Evolutionary conservation across 2,329 filamentous ascomycete species (phyloP).

Genomic region (Cladosporium sp.): DNA sequence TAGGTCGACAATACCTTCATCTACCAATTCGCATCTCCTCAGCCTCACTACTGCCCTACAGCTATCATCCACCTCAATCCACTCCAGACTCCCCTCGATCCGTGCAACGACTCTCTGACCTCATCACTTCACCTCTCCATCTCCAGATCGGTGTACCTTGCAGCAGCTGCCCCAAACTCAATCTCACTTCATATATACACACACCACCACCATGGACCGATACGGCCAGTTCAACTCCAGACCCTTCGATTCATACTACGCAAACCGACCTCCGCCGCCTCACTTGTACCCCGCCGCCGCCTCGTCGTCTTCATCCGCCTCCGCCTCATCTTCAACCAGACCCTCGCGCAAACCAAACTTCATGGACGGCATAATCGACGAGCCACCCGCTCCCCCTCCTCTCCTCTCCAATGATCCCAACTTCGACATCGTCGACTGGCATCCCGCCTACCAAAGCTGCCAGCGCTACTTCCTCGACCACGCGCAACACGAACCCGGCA

Average conservation of each 20-base stretch:
- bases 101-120: neutral
- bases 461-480: slow-evolving; percentile 88
- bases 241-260: neutral
- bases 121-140: neutral
- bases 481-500: slow-evolving; percentile 75
- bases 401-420: slow-evolving; percentile 42
- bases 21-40: too few species aligned
- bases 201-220: neutral
- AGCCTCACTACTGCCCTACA: too few species aligned
- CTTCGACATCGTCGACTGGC: slow-evolving; percentile 88
- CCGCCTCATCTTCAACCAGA: neutral
- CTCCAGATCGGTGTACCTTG: neutral
- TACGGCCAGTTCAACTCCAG: neutral
- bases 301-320: neutral
- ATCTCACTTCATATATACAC: too few species aligned
- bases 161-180: neutral
- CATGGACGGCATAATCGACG: slow-evolving; percentile 9
- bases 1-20: too few species aligned
- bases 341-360: neutral
- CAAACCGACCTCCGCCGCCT: too few species aligned
- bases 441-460: slow-evolving; percentile 85
- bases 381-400: too few species aligned
- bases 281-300: neutral
- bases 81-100: too few species aligned
- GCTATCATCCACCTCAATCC: too few species aligned